Base-by-base conservation (phyloP, 805 yeast species). In the Kuraishia piskuri region DNA sequence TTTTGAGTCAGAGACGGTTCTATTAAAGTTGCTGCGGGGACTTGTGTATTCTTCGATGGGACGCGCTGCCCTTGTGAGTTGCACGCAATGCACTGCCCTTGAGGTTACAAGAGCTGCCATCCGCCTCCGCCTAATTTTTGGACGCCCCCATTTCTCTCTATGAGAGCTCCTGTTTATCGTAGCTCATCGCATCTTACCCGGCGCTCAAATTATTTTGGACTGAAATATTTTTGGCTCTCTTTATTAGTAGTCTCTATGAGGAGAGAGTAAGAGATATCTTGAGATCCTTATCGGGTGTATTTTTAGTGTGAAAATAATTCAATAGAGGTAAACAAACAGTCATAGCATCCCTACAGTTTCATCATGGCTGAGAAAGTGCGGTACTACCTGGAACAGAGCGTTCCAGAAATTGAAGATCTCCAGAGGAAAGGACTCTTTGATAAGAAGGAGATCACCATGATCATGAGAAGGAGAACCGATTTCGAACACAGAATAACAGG, bases 391-490 rank as follows among this genome's bases (percentile, higher is more conserved):
- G 86, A 82, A 65, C 83, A 76, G 72, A 80, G 90, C 4, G 90
- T 91, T 63, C 96, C 96, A 0, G 99, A 94, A 68, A 76, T 94
- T 53, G 92, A 91, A 62, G 99, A 92, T 62, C 78, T 94, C 36
- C 83, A 85, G 55, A 80, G 80, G 54, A 86, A 88, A 62, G 90
- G 90, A 2, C 74, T 94, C 4, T 94, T 94, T 67, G 85, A 83
- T 46, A 87, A 87, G 60, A 80, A 79, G 59, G 99, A 94, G 69
- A 82, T 90, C 58, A 83, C 85, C 46, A 77, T 79, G 73, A 86
- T 94, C 52, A 89, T 92, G 90, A 84, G 94, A 70, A 81, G 90
- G 64, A 80, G 99, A 71, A 92, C 97, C 0, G 97, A 91, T 69
- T 94, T 90, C 62, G 99, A 94, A 69, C 96, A 94, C 67, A 72